phyloP scores from a whole-genome alignment of 2,329 filamentous ascomycete genomes.

The Trichoderma cornu-damae region DNA sequence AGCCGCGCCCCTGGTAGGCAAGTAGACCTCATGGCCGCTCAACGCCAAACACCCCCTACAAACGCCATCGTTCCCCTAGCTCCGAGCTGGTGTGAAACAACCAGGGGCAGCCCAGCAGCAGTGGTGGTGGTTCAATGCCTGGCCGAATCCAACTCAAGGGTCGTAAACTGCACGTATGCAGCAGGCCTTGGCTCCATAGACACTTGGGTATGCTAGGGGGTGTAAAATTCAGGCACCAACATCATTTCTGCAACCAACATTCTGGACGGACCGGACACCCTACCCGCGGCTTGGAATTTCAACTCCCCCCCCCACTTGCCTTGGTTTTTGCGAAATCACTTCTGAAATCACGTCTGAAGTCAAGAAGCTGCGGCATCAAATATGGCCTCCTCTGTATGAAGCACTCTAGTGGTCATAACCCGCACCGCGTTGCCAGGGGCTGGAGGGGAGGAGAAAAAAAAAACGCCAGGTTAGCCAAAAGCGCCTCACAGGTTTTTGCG shows the following conservation, averaged over 20 bases:
- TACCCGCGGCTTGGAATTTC: no score
- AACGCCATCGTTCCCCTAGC: not conserved
- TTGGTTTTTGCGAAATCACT: not conserved
- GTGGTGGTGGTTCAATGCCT: not conserved
- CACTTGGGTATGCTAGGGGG: no score
- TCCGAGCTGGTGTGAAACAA: not conserved
- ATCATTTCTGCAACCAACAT: no score
- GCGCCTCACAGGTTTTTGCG: not conserved
- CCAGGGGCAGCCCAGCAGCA: not conserved
- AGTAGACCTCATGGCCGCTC: not conserved
- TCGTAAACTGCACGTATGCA: not conserved
- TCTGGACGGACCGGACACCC: no score
- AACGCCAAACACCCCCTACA: slow-evolving; percentile 14
- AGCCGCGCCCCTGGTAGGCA: not conserved
- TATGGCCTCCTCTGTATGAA: not conserved
- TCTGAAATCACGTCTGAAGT: not conserved
- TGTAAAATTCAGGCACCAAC: no score
- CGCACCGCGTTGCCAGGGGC: slow-evolving; percentile 44
- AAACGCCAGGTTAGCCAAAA: slow-evolving; percentile 19
- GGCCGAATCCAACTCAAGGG: not conserved
- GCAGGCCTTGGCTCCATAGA: no score
- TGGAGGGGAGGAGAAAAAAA: slow-evolving; percentile 23
- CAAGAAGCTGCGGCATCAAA: not conserved
- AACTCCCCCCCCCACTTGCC: no score
- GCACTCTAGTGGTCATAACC: slow-evolving; percentile 36